Base-by-base conservation (phyloP, 2,329 filamentous ascomycete species). In the Exophiala dermatitidis region DNA sequence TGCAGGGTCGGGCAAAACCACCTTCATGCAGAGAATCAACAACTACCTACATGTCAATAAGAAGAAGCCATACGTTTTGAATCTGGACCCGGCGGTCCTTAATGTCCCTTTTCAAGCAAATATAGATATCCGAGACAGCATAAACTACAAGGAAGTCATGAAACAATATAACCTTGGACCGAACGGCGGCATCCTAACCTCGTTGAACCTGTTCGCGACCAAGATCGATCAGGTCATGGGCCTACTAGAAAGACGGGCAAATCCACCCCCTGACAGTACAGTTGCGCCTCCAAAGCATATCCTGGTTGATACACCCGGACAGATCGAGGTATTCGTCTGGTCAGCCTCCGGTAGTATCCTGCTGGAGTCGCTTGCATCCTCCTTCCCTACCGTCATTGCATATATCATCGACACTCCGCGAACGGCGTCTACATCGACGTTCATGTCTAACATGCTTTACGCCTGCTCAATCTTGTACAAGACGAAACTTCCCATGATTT, bases 401-500 rank as follows among this genome's bases (percentile, higher is more conserved):
- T 98, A 97, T 72, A 81, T 98, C 55, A 95, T 98, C 70, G 93
- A 98, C 71, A 98, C 93, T 1, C 93, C 94, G 2, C 84, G 93
- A 50, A 95, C 90, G 9, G 83, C 86, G 34, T 95, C 89, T 37
- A 97, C 93, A 0, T 90, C 86, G 59, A 98, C 93, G 0, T 98
- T 98, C 72, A 98, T 98, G 93, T 94, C 88, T 69, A 98, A 98
- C 73, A 98, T 98, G 93, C 83, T 98, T 41, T 98, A 98, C 71
- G 93, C 93, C 26, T 97, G 93, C 77, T 95, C 88, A 56, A 98
- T 98, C 60, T 80, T 98, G 10, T 98, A 98, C 80, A 97, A 97
- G 76, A 97, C 91, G 1, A 95, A 95, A 69, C 77, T 98, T 0
- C 93, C 93, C 28, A 98, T 98, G 93, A 94, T 98, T 50, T 75